Percentiles rank a stretch among this genome's conserved stretches.
Conservation (phyloP, 2,329 filamentous ascomycete species). For the Fusarium foetens region DNA sequence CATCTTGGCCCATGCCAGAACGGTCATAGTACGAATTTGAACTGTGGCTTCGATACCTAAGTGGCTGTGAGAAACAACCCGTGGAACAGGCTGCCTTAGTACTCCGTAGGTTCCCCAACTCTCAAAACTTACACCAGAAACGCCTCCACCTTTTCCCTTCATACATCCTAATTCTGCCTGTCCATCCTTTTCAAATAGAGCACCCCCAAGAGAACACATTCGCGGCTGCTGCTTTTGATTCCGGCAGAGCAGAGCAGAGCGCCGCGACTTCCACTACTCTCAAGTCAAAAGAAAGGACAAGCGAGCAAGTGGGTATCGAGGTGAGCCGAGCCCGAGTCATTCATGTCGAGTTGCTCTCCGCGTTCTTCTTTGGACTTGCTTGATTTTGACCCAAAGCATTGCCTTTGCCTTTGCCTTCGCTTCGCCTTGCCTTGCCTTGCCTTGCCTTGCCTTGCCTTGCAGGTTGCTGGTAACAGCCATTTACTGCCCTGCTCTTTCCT, state of each 20-base stretch:
- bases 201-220: constrained; percentile 22
- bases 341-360: constrained; percentile 46
- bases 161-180: constrained; percentile 10
- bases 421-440: neutral
- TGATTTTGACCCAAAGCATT: constrained; percentile 19
- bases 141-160: constrained; percentile 20
- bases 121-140: constrained; percentile 29
- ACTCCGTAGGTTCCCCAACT: constrained; percentile 28
- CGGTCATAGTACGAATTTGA: neutral
- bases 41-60: constrained; percentile 27
- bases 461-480: constrained; percentile 48
- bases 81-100: constrained; percentile 16
- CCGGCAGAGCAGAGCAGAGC: constrained; percentile 20
- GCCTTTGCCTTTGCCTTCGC: neutral
- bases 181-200: constrained; percentile 21
- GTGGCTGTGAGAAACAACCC: neutral
- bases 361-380: constrained; percentile 38
- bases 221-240: constrained; percentile 20
- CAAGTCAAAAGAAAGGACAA: constrained; percentile 29
- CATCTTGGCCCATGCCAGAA: constrained; percentile 8
- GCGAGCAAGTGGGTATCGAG: constrained; percentile 43
- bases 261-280: constrained; percentile 24
- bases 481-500: constrained; percentile 31
- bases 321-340: constrained; percentile 49
- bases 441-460: constrained; percentile 29